phyloP scores from a whole-genome alignment of 768 basidiomycete genomes.

The Rhizopogon vinicolor region DNA sequence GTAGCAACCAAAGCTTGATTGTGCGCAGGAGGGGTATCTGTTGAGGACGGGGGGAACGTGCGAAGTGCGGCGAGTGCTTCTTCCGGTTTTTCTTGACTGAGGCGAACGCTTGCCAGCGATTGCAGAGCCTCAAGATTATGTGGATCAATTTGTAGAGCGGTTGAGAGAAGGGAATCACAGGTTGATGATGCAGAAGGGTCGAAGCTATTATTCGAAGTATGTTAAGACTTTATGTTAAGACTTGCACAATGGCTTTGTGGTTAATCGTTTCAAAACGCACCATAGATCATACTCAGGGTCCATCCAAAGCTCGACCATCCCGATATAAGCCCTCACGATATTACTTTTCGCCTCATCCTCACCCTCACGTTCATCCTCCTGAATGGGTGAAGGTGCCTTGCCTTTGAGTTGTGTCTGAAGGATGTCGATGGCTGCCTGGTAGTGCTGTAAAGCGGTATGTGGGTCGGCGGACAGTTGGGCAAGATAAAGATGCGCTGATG shows the following conservation, averaged over 20 bases:
- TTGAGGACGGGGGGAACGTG: constrained; percentile 13
- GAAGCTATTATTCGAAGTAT: constrained; percentile 43
- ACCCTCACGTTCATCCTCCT: constrained; percentile 32
- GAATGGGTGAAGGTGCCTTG: constrained; percentile 46
- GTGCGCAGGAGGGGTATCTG: constrained; percentile 2
- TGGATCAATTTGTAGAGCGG: constrained; percentile 72
- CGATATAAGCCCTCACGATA: constrained; percentile 75
- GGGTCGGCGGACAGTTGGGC: constrained; percentile 82
- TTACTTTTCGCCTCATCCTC: constrained; percentile 61
- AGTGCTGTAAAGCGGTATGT: constrained; percentile 65
- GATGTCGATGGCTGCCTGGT: constrained; percentile 75
- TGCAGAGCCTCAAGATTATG: constrained; percentile 78
- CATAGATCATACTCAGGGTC: constrained; percentile 85
- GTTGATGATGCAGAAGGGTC: constrained; percentile 77
- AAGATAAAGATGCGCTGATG: constrained; percentile 84
- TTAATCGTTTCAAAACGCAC: constrained; percentile 34
- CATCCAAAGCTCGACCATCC: constrained; percentile 97
- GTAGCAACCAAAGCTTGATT: constrained; percentile 23
- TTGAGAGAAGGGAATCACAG: constrained; percentile 70
- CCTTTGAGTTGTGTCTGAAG: constrained; percentile 68
- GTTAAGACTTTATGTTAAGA: not conserved
- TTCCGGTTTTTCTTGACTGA: constrained; percentile 81
- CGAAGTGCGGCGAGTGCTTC: constrained; percentile 55
- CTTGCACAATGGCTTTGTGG: not conserved
- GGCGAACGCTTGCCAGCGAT: constrained; percentile 77